These are phyloP conservation scores for Aspergillus carlsbadensis DNA, from an alignment of 495 filamentous ascomycete species.

Conservation along the genomic window DNA sequence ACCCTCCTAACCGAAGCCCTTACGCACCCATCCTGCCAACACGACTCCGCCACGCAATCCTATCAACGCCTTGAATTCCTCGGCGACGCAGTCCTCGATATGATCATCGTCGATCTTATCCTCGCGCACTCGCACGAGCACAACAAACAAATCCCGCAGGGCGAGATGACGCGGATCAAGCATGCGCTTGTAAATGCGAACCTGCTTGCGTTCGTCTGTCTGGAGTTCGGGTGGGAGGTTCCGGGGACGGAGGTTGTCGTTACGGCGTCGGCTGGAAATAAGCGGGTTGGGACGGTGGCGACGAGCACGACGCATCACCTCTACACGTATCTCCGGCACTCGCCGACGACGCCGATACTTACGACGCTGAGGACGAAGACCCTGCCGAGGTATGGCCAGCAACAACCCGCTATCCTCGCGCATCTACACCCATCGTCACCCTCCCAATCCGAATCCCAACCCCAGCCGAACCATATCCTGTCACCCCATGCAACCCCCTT, in stretches of 20 bases:
- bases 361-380: neutral
- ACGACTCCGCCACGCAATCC: conserved; percentile 53
- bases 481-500: conserved; percentile 28
- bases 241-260: conserved; percentile 16
- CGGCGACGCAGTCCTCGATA: conserved; percentile 85
- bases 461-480: too few species aligned
- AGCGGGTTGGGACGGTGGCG: too few species aligned
- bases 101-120: conserved; percentile 61
- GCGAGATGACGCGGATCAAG: conserved; percentile 71
- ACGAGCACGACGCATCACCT: too few species aligned
- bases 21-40: conserved; percentile 73
- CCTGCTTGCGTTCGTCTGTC: conserved; percentile 82
- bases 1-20: conserved; percentile 77
- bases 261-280: too few species aligned
- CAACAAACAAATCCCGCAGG: conserved; percentile 61
- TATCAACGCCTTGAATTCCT: conserved; percentile 91
- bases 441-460: neutral
- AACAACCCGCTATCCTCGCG: neutral
- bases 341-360: too few species aligned
- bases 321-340: too few species aligned
- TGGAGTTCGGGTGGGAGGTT: conserved; percentile 39
- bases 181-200: conserved; percentile 80
- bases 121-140: conserved; percentile 39
- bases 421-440: neutral
- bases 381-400: too few species aligned